A percentile compares a stretch with the other conserved stretches of the same genome.
These are phyloP conservation scores for Elsinoe perseae DNA, from an alignment of 2,329 filamentous ascomycete species.

Conservation along the genomic window DNA sequence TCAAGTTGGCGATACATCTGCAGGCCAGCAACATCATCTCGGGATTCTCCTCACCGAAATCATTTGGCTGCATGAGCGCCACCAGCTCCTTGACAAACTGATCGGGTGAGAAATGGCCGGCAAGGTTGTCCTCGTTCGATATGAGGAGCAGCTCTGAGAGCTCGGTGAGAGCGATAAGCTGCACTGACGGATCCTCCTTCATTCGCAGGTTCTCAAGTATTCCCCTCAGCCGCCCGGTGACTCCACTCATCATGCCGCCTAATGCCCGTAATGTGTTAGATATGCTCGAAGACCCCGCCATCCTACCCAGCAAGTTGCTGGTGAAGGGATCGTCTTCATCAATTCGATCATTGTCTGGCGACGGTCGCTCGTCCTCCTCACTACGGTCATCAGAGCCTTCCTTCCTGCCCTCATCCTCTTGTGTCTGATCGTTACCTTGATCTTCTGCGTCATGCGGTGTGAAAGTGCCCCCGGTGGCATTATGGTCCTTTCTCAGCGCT, in stretches of 20 bases:
- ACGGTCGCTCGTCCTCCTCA: constrained; percentile 58
- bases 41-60: constrained; percentile 80
- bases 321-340: constrained; percentile 55
- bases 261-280: constrained; percentile 77
- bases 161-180: constrained; percentile 87
- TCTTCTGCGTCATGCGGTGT: constrained; percentile 28
- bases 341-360: constrained; percentile 42
- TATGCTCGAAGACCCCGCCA: constrained; percentile 52
- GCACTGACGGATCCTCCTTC: constrained; percentile 77
- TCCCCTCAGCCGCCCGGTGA: constrained; percentile 66
- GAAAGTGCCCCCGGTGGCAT: constrained; percentile 1
- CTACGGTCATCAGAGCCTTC: constrained; percentile 40
- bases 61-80: constrained; percentile 80
- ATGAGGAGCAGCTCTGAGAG: constrained; percentile 88
- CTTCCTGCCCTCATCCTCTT: constrained; percentile 4
- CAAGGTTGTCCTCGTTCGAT: constrained; percentile 92
- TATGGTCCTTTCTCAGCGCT: constrained; percentile 27
- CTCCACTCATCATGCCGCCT: constrained; percentile 84
- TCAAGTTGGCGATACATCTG: constrained; percentile 89
- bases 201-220: constrained; percentile 56
- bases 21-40: constrained; percentile 97
- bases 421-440: constrained; percentile 30
- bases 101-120: constrained; percentile 90
- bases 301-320: constrained; percentile 58
- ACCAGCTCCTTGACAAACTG: constrained; percentile 94